Percentiles rank a stretch among this genome's conserved stretches.
phyloP scores from a whole-genome alignment of 192 early-diverging fungal genomes.

The Entomortierella lignicola region DNA sequence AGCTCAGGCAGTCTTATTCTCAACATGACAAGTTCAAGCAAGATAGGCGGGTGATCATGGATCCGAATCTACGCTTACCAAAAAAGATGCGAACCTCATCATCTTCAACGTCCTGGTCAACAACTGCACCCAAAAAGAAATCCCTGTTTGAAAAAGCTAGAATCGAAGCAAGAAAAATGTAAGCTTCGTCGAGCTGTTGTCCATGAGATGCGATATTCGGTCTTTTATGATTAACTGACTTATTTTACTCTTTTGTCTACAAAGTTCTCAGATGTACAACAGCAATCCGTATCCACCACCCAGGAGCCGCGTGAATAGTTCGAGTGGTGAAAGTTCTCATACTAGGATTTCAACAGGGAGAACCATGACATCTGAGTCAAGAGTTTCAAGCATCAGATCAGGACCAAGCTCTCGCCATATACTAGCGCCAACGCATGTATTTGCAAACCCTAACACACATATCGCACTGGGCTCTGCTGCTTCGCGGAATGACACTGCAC shows the following conservation, averaged over 20 bases:
- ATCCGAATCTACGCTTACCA: conserved; percentile 30
- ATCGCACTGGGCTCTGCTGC: conserved; percentile 1
- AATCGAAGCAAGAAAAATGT: conserved; percentile 49
- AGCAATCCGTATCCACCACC: conserved; percentile 38
- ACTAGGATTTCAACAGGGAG: background rate
- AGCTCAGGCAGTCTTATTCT: conserved; percentile 38
- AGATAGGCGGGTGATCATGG: conserved; percentile 43
- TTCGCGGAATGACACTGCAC: conserved; percentile 4
- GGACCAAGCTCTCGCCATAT: conserved; percentile 4
- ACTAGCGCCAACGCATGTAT: conserved; percentile 18
- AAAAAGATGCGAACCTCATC: conserved; percentile 2
- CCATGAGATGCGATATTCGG: background rate
- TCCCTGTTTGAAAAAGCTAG: conserved; percentile 47
- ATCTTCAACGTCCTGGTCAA: conserved; percentile 3
- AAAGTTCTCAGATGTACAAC: conserved; percentile 42
- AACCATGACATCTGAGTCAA: background rate
- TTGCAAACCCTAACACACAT: background rate
- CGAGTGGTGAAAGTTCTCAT: background rate
- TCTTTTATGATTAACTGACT: background rate
- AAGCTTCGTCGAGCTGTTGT: background rate
- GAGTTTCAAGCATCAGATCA: background rate
- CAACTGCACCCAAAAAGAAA: conserved; percentile 34
- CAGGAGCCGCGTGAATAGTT: background rate
- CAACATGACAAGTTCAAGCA: conserved; percentile 36
- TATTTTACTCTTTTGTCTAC: background rate